Evolutionary conservation across 257 asterid species (phyloP).

Genomic region (Thymus mandschuricus): DNA sequence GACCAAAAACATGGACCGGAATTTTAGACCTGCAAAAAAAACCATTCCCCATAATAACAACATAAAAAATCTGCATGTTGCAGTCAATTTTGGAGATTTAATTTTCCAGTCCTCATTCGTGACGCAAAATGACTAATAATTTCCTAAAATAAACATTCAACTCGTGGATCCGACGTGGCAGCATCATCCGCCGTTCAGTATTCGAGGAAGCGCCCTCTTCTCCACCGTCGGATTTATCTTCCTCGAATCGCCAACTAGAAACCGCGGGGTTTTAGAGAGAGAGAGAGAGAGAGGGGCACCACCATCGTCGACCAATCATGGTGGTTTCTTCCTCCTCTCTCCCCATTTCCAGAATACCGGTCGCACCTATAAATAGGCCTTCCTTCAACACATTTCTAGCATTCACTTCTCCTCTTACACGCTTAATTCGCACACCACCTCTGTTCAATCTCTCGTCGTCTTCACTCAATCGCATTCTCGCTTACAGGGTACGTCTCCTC

Average conservation of each 20-base stretch:
- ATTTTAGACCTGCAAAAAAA: conserved; percentile 4
- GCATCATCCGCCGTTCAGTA: conserved; percentile 29
- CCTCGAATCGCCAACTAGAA: conserved; percentile 28
- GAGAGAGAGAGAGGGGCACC: conserved; percentile 13
- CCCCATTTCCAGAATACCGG: conserved; percentile 25
- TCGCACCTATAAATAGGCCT: conserved; percentile 47
- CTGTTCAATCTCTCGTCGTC: conserved; percentile 16
- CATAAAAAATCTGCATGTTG: background rate
- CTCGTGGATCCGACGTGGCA: conserved; percentile 56
- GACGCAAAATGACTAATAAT: conserved; percentile 26
- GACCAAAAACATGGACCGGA: conserved; percentile 9
- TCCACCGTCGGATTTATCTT: conserved; percentile 38
- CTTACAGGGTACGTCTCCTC: conserved; percentile 42
- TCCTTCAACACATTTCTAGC: conserved; percentile 22
- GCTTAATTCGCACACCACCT: conserved; percentile 6
- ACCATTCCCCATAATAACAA: conserved; percentile 1
- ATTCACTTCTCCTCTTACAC: conserved; percentile 16
- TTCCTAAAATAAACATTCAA: background rate
- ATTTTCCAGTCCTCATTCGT: background rate
- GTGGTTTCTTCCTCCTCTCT: conserved; percentile 9
- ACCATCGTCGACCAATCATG: conserved; percentile 34
- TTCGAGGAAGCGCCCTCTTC: conserved; percentile 23
- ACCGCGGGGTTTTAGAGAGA: background rate
- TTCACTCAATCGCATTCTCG: conserved; percentile 31
- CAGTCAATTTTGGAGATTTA: background rate